Evolutionary conservation across 2,329 filamentous ascomycete species (phyloP).

Genomic region (Penicillium sumatraense): DNA sequence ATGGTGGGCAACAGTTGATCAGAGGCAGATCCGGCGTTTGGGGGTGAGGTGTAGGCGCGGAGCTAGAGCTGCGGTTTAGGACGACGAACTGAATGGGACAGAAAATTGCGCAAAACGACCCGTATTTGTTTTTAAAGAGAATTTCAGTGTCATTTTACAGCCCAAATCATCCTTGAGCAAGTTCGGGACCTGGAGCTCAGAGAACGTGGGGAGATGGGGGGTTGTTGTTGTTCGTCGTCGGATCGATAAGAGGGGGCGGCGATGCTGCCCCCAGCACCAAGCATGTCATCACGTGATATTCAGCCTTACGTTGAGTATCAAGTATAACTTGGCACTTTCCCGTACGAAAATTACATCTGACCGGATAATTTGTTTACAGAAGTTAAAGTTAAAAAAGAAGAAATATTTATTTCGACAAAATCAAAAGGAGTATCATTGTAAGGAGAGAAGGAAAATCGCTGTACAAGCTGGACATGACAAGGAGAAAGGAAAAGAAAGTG

Average conservation of each 20-base stretch:
- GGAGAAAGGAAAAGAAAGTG: conserved; percentile 3
- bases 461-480: conserved; percentile 22
- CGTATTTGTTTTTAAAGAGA: conserved; percentile 21
- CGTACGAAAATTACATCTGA: background rate
- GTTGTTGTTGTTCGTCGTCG: conserved; percentile 25
- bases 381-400: background rate
- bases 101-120: conserved; percentile 27
- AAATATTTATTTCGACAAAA: background rate
- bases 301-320: conserved; percentile 16
- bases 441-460: conserved; percentile 17
- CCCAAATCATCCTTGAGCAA: conserved; percentile 27
- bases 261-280: conserved; percentile 16
- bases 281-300: conserved; percentile 23
- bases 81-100: conserved; percentile 24
- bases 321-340: background rate
- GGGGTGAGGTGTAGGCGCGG: conserved; percentile 25
- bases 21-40: conserved; percentile 1
- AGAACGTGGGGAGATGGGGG: conserved; percentile 18
- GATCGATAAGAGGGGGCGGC: conserved; percentile 28
- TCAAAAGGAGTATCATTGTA: conserved; percentile 2
- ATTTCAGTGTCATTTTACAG: conserved; percentile 34
- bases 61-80: conserved; percentile 30
- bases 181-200: conserved; percentile 19
- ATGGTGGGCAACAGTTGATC: conserved; percentile 42
- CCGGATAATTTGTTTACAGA: background rate